Percentiles rank a stretch among this genome's conserved stretches.
These are phyloP conservation scores for Quercus rubra DNA, from an alignment of 306 rosid genomes.

Conservation along the genomic window DNA sequence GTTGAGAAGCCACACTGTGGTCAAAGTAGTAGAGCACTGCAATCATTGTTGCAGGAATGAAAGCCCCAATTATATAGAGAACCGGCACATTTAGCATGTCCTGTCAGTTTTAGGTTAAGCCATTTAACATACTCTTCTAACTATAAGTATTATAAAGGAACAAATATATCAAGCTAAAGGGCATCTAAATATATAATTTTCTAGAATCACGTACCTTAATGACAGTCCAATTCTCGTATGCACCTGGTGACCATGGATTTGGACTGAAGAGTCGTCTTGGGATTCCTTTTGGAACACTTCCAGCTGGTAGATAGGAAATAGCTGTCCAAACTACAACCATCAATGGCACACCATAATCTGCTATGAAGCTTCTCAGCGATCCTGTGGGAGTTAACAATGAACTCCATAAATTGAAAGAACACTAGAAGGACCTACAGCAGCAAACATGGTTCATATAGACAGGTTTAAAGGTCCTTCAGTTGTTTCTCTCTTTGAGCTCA, in stretches of 20 bases:
- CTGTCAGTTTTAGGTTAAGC: constrained; percentile 38
- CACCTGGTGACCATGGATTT: constrained; percentile 79
- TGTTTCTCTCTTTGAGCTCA: neutral
- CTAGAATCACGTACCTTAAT: constrained; percentile 43
- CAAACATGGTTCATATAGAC: neutral
- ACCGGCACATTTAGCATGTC: constrained; percentile 75
- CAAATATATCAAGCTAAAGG: neutral
- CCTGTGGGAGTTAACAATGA: constrained; percentile 37
- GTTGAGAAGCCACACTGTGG: constrained; percentile 88
- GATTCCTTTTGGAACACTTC: constrained; percentile 59
- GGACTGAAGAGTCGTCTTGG: constrained; percentile 88
- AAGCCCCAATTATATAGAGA: constrained; percentile 68
- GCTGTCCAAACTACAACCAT: constrained; percentile 77
- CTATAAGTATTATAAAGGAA: neutral
- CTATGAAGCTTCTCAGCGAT: constrained; percentile 56
- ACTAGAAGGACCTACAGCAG: neutral
- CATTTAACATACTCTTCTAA: neutral
- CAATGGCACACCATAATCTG: constrained; percentile 80
- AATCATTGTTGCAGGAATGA: constrained; percentile 82
- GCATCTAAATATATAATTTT: neutral
- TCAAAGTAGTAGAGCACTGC: constrained; percentile 83
- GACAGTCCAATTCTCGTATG: constrained; percentile 75
- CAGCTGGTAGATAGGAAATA: constrained; percentile 61
- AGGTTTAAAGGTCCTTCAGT: neutral
- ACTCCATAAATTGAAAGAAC: constrained; percentile 10